Conservation (phyloP, 306 rosid genomes). For the Purshia tridentata region DNA sequence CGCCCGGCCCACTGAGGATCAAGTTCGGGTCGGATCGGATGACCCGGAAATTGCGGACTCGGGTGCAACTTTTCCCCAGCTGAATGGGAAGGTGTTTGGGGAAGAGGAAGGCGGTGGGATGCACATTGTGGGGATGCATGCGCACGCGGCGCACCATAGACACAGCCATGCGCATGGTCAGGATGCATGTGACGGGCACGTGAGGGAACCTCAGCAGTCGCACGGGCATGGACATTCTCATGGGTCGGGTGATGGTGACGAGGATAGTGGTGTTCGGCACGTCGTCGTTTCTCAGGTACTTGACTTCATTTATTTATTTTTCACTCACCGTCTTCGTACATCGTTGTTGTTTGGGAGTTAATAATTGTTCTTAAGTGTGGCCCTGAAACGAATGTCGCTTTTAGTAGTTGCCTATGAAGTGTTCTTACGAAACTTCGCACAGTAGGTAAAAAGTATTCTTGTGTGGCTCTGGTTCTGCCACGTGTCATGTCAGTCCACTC, state of each 20-base stretch:
- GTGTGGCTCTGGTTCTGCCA: not conserved
- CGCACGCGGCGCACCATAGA: slow-evolving; percentile 86
- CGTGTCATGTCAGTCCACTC: not conserved
- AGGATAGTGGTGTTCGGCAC: slow-evolving; percentile 60
- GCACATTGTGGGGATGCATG: slow-evolving; percentile 98
- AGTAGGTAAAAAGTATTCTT: not conserved
- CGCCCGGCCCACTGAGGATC: slow-evolving; percentile 35
- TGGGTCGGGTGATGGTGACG: slow-evolving; percentile 35
- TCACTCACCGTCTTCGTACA: not conserved
- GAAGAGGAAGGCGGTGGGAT: slow-evolving; percentile 90
- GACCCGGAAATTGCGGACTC: slow-evolving; percentile 32
- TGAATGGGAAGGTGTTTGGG: slow-evolving; percentile 63
- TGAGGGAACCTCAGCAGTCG: slow-evolving; percentile 14
- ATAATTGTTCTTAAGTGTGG: not conserved
- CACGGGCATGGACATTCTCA: slow-evolving; percentile 50
- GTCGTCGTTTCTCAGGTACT: slow-evolving; percentile 90
- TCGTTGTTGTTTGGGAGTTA: slow-evolving; percentile 7
- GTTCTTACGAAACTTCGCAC: not conserved
- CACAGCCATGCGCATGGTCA: slow-evolving; percentile 70
- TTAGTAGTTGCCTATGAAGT: not conserved
- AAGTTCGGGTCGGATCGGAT: slow-evolving; percentile 38
- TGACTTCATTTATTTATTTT: not conserved
- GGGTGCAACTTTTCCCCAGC: no score
- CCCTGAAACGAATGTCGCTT: not conserved
- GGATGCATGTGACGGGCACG: slow-evolving; percentile 57